Conservation (phyloP, 2,329 filamentous ascomycete genomes). For the Colletotrichum sidae region DNA sequence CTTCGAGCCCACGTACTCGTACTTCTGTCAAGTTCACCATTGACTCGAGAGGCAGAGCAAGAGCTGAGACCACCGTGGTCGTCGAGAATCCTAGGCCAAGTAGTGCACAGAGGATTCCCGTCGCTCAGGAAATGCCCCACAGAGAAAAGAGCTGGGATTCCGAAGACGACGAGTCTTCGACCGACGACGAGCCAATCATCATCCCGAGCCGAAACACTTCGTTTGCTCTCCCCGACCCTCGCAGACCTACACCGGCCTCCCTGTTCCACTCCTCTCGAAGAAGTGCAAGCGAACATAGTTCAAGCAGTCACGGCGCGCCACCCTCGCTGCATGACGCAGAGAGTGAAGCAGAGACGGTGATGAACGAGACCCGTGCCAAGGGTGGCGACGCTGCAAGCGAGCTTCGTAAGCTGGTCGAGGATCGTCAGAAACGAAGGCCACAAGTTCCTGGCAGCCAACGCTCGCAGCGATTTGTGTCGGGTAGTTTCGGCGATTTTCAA, state of each 20-base stretch:
- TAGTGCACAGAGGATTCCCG: constrained; percentile 20
- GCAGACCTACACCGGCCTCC: constrained; percentile 58
- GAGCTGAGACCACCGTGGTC: constrained; percentile 63
- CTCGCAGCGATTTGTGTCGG: constrained; percentile 44
- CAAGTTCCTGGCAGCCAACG: constrained; percentile 40
- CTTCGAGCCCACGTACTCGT: constrained; percentile 56
- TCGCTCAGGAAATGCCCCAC: constrained; percentile 42
- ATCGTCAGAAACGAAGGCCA: constrained; percentile 56
- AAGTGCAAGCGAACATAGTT: constrained; percentile 63
- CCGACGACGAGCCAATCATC: constrained; percentile 73
- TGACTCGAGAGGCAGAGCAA: constrained; percentile 69
- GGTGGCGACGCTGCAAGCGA: constrained; percentile 70
- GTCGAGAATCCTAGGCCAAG: constrained; percentile 46
- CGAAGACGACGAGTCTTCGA: constrained; percentile 67
- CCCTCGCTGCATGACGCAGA: constrained; percentile 54
- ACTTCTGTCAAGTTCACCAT: constrained; percentile 73
- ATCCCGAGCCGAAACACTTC: constrained; percentile 71
- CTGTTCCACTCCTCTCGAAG: constrained; percentile 60
- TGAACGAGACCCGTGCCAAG: constrained; percentile 57
- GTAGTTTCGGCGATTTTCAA: constrained; percentile 45
- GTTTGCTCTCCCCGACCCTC: constrained; percentile 67
- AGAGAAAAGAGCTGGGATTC: constrained; percentile 55
- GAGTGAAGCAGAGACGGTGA: constrained; percentile 70
- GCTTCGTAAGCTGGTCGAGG: constrained; percentile 68
- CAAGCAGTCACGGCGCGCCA: constrained; percentile 50